A percentile compares a stretch with the other conserved stretches of the same genome.
These are phyloP conservation scores for Cystobasidiaceae sp. DNA, from an alignment of 1,284 basidiomycete genomes.

Conservation along the genomic window DNA sequence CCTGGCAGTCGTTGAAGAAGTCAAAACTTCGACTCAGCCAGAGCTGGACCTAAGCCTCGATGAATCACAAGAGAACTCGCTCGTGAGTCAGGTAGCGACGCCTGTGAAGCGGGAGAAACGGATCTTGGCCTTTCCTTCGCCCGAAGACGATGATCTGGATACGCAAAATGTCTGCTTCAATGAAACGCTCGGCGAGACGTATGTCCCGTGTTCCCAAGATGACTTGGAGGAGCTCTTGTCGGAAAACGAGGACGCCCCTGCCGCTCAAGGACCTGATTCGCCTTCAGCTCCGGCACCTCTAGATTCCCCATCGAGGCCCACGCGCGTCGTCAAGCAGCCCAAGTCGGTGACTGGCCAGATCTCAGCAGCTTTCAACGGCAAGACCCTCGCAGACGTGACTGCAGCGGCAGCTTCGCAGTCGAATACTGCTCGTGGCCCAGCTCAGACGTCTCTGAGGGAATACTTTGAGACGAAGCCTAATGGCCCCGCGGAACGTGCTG, in stretches of 20 bases:
- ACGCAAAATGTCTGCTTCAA: slow-evolving; percentile 8
- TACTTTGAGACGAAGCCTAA: slow-evolving; percentile 4
- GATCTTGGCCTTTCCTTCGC: slow-evolving; percentile 5
- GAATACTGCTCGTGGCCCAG: not conserved
- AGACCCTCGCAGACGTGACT: not conserved
- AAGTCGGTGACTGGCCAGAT: too few relatives aligned
- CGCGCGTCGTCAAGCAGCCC: not conserved
- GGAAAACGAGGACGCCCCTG: not conserved
- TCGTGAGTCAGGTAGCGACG: too few relatives aligned
- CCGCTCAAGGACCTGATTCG: not conserved
- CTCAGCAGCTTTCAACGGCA: not conserved
- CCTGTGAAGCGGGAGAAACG: not conserved
- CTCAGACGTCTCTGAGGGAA: slow-evolving; percentile 2
- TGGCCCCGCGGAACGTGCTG: slow-evolving; percentile 5
- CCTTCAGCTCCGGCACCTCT: not conserved
- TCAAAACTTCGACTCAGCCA: too few relatives aligned
- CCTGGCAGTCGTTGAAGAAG: too few relatives aligned
- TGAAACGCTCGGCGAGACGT: not conserved
- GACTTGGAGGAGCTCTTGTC: not conserved
- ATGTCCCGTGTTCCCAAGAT: not conserved
- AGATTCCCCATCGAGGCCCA: not conserved
- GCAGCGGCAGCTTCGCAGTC: not conserved
- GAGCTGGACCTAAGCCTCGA: too few relatives aligned
- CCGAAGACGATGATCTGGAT: not conserved
- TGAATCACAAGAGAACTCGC: too few relatives aligned